phyloP scores from a whole-genome alignment of 23 red algal genomes.

The Cyanidium caldarium region DNA sequence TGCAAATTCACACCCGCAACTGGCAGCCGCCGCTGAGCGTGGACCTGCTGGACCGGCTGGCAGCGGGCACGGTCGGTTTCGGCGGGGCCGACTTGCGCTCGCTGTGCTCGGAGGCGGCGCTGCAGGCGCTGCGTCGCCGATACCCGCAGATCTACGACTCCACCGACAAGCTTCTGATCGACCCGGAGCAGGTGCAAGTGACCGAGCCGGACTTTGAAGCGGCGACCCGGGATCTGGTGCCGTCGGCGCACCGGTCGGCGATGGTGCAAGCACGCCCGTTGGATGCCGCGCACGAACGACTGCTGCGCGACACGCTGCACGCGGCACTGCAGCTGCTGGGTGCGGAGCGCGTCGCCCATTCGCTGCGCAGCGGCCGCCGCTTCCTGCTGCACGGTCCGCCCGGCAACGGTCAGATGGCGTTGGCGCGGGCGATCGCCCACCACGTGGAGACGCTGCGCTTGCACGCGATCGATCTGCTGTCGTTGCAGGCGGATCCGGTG shows the following conservation, averaged over 20 bases:
- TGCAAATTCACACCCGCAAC: constrained; percentile 67
- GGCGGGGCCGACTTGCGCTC: constrained; percentile 67
- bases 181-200: constrained; percentile 36
- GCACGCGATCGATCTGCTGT: constrained; percentile 49
- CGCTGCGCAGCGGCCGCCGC: constrained; percentile 20
- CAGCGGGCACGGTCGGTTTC: constrained; percentile 54
- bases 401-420: constrained; percentile 50
- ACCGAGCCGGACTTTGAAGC: constrained; percentile 35
- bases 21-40: constrained; percentile 27
- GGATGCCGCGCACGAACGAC: constrained; percentile 12
- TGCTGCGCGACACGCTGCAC: constrained; percentile 26
- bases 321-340: constrained; percentile 13
- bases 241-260: constrained; percentile 47
- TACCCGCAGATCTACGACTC: constrained; percentile 80
- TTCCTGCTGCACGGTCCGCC: constrained; percentile 38
- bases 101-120: constrained; percentile 64
- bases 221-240: constrained; percentile 50
- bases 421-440: constrained; percentile 46
- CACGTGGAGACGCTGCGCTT: constrained; percentile 44
- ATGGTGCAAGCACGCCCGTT: constrained; percentile 45
- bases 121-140: constrained; percentile 48
- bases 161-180: constrained; percentile 53
- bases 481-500: constrained; percentile 31
- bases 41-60: constrained; percentile 35
- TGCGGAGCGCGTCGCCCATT: constrained; percentile 24